Base-by-base conservation (phyloP, 2,329 filamentous ascomycete species). In the Dactylellina sp. region DNA sequence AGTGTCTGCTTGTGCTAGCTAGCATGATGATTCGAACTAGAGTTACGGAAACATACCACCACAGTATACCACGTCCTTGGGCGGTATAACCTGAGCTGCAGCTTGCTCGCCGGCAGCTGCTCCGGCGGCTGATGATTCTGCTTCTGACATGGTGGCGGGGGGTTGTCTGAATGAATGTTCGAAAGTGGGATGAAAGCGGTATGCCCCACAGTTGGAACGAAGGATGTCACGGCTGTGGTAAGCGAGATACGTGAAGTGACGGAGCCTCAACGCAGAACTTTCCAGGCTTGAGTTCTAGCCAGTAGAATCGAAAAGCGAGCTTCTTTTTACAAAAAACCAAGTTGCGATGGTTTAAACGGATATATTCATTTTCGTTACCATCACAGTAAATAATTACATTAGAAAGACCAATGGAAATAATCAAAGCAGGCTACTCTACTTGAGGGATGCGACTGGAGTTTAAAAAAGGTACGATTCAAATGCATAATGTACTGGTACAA, bases 61-160 rank as follows among this genome's bases (percentile, higher is more conserved):
- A 39, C 70, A 74, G 18, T 74, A 74, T 16, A 66, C 61, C 24
- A 56, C 40, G 9, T 56, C 53, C 42, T 61, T 61, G 0, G 70
- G 55, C 16, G 20, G 50, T 14, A 25, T 40, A 24, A 42, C 22
- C 2, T 47, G 25, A 25, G 53, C 20, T 32, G 39, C 55, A 22
- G 68, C 49, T n/a, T 50, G 44, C 32, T 59, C 63, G 32, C 55
- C 70, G 28, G 61, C 70, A 9, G 70, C 70, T 7, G 70, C 61
- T 35, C 70, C 70, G 49, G 70, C 61, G 1, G 70, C 70, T 28
- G 70, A 74, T 35, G 70, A 74, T 59, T 74, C 70, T 52, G 70
- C 70, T 47, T 74, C 70, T 32, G 32, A 46, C 40, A 39, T 55
- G 60, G 24, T 53, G 16, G 20, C 24, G 32, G 32, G 14, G 46